Conservation (phyloP, 768 basidiomycete genomes). For the Megacollybia marginata region DNA sequence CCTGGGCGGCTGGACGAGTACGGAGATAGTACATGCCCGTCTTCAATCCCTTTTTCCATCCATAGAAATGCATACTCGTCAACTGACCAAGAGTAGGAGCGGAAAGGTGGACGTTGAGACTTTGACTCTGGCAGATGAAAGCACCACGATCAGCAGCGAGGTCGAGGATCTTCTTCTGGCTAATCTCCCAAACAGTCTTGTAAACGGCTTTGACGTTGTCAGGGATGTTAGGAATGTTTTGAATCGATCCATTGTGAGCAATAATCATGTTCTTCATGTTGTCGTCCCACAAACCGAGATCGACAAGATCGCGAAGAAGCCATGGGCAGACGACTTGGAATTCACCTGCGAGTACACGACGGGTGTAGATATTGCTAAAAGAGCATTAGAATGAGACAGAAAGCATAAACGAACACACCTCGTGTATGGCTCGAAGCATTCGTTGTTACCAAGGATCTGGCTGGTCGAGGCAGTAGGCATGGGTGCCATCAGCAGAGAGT, state of each 20-base stretch:
- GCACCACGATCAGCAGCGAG: conserved; percentile 98
- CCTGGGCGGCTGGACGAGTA: conserved; percentile 89
- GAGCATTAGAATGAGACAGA: conserved; percentile 6
- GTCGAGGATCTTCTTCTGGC: conserved; percentile 97
- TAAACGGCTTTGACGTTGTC: conserved; percentile 94
- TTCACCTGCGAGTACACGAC: conserved; percentile 98
- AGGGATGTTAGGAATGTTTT: conserved; percentile 84
- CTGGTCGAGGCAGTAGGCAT: conserved; percentile 99
- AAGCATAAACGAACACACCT: conserved; percentile 38
- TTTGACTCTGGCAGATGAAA: conserved; percentile 95
- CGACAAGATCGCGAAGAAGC: conserved; percentile 96
- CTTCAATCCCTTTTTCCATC: conserved; percentile 99
- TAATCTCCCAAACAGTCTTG: conserved; percentile 99
- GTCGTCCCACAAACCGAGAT: conserved; percentile 93
- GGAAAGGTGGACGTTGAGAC: conserved; percentile 88
- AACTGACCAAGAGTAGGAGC: conserved; percentile 87
- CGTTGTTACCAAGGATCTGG: conserved; percentile 97
- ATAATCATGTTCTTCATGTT: conserved; percentile 99
- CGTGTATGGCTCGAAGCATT: conserved; percentile 99
- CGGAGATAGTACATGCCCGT: conserved; percentile 98
- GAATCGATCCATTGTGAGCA: conserved; percentile 85
- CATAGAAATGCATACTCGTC: conserved; percentile 97
- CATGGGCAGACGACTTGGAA: conserved; percentile 99
- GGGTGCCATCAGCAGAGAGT: conserved; percentile 88
- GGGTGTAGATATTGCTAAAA: conserved; percentile 92